Base-by-base conservation (phyloP, 768 basidiomycete genomes). In the Naganishia vishniacii region DNA sequence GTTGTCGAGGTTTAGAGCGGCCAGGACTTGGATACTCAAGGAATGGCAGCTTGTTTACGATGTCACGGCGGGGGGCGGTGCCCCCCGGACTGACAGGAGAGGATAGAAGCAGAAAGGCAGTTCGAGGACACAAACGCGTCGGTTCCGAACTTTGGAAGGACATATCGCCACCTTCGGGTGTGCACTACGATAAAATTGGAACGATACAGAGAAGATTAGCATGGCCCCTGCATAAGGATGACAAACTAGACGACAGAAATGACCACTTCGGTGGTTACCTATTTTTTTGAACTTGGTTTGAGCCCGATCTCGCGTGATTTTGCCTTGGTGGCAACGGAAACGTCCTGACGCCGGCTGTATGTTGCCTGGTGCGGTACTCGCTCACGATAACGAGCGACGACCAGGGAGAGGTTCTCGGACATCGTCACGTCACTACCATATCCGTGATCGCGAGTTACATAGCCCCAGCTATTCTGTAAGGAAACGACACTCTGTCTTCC, bases 171-270 rank as follows among this genome's bases (percentile, higher is more conserved):
- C 53, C 63, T 59, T 59, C 53, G 51, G 65, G 51, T 61, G 61
- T 67, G 65, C 65, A 67, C 61, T 67, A 67, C 65, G 65, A 67
- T 67, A 67, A 67, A 67, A 67, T 67, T 67, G 65, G 65, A 92
- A 91, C 89, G 88, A 92, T 93, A 92, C 91, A 91, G 91, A 94
- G 91, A 93, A 93, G 91, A 92, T 94, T 92, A 93, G 91, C 91
- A 94, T 94, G 89, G 92, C 91, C 91, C 92, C 91, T 94, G 91
- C 92, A 94, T 91, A 95, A 94, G 92, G 91, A 94, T 93, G 91
- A 92, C 91, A 93, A 89, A 88, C 88, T 89, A 16, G 32, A 34
- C 23, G 44, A 58, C 65, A 65, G 61, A 62, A 58, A 66, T 58
- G 60, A 45, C 29, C 26, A 28, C 62, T 63, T 63, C 40, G 46